A percentile compares a stretch with the other conserved stretches of the same genome.
These are phyloP conservation scores for Arthrobotrys megalospora DNA, from an alignment of 2,329 filamentous ascomycete species.

Conservation along the genomic window DNA sequence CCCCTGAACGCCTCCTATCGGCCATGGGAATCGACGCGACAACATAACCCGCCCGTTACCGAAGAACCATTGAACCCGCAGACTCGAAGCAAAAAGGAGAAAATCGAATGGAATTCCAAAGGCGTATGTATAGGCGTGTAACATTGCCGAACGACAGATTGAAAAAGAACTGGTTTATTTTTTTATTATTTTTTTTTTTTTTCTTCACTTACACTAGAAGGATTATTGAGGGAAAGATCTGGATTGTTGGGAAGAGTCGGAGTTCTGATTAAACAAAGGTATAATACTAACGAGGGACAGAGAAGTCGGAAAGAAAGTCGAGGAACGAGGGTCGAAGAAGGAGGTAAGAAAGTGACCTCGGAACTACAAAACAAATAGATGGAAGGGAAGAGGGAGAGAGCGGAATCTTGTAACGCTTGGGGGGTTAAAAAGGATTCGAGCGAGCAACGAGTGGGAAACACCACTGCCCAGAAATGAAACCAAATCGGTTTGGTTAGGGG, in stretches of 20 bases:
- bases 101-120: background rate
- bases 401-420: constrained; percentile 54
- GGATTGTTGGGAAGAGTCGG: constrained; percentile 26
- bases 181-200: background rate
- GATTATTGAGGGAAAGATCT: constrained; percentile 8
- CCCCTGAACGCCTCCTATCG: constrained; percentile 23
- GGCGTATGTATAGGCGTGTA: background rate
- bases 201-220: constrained; percentile 26
- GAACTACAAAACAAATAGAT: constrained; percentile 31
- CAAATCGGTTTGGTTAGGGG: constrained; percentile 44
- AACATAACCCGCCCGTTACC: background rate
- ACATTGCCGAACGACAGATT: background rate
- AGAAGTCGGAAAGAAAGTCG: constrained; percentile 44
- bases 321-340: constrained; percentile 62
- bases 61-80: constrained; percentile 15
- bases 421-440: constrained; percentile 55
- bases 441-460: constrained; percentile 27
- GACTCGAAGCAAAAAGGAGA: background rate
- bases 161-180: background rate
- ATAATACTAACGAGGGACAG: constrained; percentile 45
- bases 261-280: constrained; percentile 34
- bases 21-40: constrained; percentile 2
- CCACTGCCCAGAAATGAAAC: constrained; percentile 48
- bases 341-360: constrained; percentile 28
- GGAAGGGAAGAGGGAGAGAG: constrained; percentile 37